phyloP scores from a whole-genome alignment of 1,284 basidiomycete genomes.

The Termitomyces sp. region DNA sequence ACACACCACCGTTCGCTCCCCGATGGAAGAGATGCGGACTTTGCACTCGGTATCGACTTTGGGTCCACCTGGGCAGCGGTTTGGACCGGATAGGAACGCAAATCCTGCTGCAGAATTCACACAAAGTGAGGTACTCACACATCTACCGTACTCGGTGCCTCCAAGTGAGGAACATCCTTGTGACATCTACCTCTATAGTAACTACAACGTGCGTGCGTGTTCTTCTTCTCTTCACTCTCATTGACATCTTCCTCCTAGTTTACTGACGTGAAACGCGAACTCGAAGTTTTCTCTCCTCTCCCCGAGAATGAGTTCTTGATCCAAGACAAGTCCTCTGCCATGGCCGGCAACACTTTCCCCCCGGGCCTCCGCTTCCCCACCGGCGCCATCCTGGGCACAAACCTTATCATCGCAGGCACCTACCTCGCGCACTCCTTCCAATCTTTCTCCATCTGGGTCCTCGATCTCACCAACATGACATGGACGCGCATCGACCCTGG shows the following conservation, averaged over 20 bases:
- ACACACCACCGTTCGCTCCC: slow-evolving; percentile 58
- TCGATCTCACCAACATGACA: slow-evolving; percentile 74
- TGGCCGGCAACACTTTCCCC: slow-evolving; percentile 74
- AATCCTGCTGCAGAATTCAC: slow-evolving; percentile 40
- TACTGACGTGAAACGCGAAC: slow-evolving; percentile 89
- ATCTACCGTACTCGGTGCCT: slow-evolving; percentile 68
- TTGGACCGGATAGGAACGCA: slow-evolving; percentile 41
- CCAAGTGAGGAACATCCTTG: slow-evolving; percentile 72
- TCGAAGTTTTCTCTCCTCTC: slow-evolving; percentile 80
- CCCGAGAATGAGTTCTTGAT: slow-evolving; percentile 70
- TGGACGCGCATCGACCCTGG: slow-evolving; percentile 86
- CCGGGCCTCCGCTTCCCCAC: slow-evolving; percentile 93
- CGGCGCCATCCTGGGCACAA: slow-evolving; percentile 81
- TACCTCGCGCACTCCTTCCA: slow-evolving; percentile 88
- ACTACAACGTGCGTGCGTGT: slow-evolving; percentile 70
- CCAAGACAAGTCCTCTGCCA: slow-evolving; percentile 69
- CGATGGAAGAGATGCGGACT: slow-evolving; percentile 51
- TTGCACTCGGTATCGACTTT: slow-evolving; percentile 36
- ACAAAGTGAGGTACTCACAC: slow-evolving; percentile 55
- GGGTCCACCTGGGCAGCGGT: slow-evolving; percentile 54
- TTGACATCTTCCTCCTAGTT: slow-evolving; percentile 47
- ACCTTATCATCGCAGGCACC: slow-evolving; percentile 86
- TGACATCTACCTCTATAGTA: slow-evolving; percentile 79
- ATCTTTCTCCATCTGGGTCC: slow-evolving; percentile 87
- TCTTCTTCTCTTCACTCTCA: slow-evolving; percentile 6